phyloP scores from a whole-genome alignment of 495 filamentous ascomycete species.

The Tuber brumale region DNA sequence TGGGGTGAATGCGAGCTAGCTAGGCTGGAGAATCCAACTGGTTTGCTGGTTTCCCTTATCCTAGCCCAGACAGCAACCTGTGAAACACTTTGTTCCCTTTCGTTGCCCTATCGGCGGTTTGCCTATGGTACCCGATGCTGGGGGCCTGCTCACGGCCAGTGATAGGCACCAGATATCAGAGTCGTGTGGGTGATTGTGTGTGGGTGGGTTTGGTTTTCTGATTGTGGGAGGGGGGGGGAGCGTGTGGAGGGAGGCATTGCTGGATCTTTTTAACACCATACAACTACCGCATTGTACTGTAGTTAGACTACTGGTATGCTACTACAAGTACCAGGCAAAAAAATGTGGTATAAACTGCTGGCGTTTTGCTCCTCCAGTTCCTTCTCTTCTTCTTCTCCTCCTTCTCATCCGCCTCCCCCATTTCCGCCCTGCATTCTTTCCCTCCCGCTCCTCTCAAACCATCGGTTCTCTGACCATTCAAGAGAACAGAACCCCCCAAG shows the following conservation, averaged over 20 bases:
- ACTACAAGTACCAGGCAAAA: background rate
- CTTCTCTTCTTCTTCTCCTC: background rate
- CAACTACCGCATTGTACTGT: background rate
- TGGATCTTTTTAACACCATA: background rate
- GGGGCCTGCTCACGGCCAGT: background rate
- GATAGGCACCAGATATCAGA: conserved; percentile 30
- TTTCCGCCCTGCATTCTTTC: background rate
- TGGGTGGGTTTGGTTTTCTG: conserved; percentile 13
- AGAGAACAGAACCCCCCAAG: background rate
- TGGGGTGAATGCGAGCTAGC: background rate
- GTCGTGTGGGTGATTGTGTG: conserved; percentile 19
- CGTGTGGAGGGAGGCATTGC: background rate
- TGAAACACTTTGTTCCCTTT: background rate
- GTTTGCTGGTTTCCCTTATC: background rate
- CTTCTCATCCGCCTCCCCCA: background rate
- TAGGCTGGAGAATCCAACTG: background rate
- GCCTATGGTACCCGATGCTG: background rate
- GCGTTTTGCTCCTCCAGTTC: background rate
- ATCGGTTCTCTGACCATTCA: background rate
- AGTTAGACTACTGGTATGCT: background rate
- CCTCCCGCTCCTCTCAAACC: background rate
- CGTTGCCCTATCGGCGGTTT: conserved; percentile 9
- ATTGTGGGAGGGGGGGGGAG: background rate
- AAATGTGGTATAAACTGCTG: conserved; percentile 1
- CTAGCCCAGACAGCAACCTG: background rate